Evolutionary conservation across 148 eudicot species (phyloP).

Genomic region (Rhododendron vialii): DNA sequence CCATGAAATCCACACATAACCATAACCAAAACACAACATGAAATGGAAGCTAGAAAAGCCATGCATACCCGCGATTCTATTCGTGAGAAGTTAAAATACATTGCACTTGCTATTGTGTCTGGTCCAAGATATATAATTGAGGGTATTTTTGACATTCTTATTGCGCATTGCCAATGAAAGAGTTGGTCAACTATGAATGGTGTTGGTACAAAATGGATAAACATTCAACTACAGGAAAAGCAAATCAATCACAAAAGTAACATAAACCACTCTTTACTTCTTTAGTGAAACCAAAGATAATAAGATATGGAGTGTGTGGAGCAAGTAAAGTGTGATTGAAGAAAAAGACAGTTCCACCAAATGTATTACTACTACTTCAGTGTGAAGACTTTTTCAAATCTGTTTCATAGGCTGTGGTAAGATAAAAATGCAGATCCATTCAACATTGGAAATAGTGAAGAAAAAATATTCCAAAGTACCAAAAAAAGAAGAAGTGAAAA

Average conservation of each 20-base stretch:
- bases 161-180: not conserved
- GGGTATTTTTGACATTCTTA: not conserved
- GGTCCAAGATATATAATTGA: not conserved
- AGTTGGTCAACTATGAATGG: not conserved
- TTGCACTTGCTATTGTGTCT: not conserved
- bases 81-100: not conserved
- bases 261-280: not conserved
- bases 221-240: not conserved
- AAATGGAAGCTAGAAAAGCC: not conserved
- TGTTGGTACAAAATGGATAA: not conserved
- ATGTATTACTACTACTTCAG: not conserved
- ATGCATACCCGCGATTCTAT: not conserved
- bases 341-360: constrained; percentile 10
- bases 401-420: not conserved
- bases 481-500: not conserved
- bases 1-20: not conserved
- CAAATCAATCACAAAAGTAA: constrained; percentile 4
- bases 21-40: not conserved
- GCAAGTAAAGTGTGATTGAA: constrained; percentile 10
- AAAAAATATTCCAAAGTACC: no score
- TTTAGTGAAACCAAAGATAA: not conserved
- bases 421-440: not conserved
- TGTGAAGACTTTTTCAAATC: not conserved
- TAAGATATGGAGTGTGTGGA: not conserved
- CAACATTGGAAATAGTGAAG: not conserved